Percentiles rank a stretch among this genome's conserved stretches.
Evolutionary conservation across 768 basidiomycete genomes (phyloP).

Genomic region (Imleria badia): DNA sequence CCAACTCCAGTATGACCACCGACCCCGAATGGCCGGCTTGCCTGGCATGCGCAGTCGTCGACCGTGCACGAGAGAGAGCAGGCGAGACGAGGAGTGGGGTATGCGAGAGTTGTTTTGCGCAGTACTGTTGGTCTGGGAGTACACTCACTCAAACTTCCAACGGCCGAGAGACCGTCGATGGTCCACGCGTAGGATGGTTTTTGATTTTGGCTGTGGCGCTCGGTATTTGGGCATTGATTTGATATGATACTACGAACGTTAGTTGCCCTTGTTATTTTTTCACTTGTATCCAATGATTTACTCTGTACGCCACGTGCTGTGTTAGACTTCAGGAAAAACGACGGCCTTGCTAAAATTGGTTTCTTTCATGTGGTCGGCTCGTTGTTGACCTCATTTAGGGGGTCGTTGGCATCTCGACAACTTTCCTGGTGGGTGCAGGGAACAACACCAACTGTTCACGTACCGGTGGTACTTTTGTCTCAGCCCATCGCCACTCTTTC

Average conservation of each 20-base stretch:
- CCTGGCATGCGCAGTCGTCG: slow-evolving; percentile 52
- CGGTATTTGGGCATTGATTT: neutral
- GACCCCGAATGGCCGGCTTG: slow-evolving; percentile 48
- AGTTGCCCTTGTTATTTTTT: neutral
- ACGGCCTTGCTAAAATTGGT: no score
- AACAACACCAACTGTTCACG: no score
- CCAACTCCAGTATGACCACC: slow-evolving; percentile 21
- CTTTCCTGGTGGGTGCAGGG: no score
- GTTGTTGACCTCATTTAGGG: no score
- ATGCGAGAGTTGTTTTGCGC: slow-evolving; percentile 30
- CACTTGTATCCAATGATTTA: no score
- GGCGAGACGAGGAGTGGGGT: slow-evolving; percentile 29
- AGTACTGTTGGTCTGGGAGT: slow-evolving; percentile 33
- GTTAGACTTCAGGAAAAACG: no score
- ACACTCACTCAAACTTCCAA: neutral
- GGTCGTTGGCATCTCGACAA: no score
- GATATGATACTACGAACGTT: neutral
- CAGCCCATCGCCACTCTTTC: no score
- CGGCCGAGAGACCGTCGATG: neutral
- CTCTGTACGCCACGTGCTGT: no score
- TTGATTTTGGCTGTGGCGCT: neutral
- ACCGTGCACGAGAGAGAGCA: slow-evolving; percentile 38
- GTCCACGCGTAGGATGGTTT: neutral
- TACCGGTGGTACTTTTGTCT: no score
- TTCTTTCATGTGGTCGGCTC: no score